Evolutionary conservation across 2,329 filamentous ascomycete species (phyloP).

Genomic region (Bipolaris bicolor): DNA sequence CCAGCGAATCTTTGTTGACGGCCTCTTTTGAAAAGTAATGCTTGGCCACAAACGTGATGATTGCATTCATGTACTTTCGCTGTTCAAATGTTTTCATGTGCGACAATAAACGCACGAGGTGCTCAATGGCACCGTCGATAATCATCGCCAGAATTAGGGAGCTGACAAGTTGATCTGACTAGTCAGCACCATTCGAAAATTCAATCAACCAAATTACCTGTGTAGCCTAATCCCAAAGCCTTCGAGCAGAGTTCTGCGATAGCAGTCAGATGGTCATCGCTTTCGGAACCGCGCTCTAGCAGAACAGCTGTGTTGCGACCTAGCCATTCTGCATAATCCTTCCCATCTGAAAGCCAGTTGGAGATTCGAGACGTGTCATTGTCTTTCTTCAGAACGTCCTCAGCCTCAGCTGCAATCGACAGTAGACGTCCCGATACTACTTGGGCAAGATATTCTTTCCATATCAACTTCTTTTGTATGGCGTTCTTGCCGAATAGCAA

Average conservation of each 20-base stretch:
- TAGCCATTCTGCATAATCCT: conserved; percentile 73
- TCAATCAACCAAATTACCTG: conserved; percentile 51
- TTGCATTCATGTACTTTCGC: conserved; percentile 49
- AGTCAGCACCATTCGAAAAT: conserved; percentile 1
- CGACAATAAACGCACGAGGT: conserved; percentile 48
- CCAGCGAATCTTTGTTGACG: conserved; percentile 16
- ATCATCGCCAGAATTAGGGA: conserved; percentile 27
- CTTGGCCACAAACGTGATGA: conserved; percentile 35
- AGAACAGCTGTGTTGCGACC: conserved; percentile 64
- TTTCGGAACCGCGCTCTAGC: conserved; percentile 49
- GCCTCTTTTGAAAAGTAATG: conserved; percentile 23
- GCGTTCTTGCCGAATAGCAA: conserved; percentile 47
- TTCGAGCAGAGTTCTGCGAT: conserved; percentile 59
- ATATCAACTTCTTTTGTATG: conserved; percentile 60
- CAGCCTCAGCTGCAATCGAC: conserved; percentile 65
- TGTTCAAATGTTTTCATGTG: conserved; percentile 58
- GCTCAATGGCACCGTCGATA: conserved; percentile 11
- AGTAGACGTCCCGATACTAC: conserved; percentile 66
- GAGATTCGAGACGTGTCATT: conserved; percentile 19
- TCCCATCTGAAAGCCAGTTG: conserved; percentile 70
- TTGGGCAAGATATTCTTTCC: conserved; percentile 67
- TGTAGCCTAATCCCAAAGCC: conserved; percentile 73
- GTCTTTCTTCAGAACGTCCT: conserved; percentile 54
- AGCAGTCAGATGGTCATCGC: conserved; percentile 42
- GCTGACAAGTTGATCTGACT: conserved; percentile 30